Evolutionary conservation across 352 stramenopile genomes (phyloP), one percentile per base, ranked within the genome.

Genomic region (Phytophthora sp.): DNA sequence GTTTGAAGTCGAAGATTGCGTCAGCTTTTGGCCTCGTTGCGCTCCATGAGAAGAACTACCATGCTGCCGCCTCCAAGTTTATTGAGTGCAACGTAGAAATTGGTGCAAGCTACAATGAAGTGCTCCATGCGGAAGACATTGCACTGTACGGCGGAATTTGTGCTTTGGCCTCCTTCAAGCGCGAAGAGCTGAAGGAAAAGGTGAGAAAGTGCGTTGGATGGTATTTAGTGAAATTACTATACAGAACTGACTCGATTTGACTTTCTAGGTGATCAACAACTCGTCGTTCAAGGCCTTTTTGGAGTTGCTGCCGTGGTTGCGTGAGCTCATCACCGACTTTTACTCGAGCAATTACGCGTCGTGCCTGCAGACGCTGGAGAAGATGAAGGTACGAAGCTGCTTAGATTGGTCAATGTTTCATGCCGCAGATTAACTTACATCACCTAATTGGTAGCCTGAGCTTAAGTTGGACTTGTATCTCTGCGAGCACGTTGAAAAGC

Each of bases 251-350:
- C n/a, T n/a, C n/a, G n/a, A n/a, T n/a, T n/a, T n/a, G n/a, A n/a
- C n/a, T n/a, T n/a, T n/a, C n/a, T n/a, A 92, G 79, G 66, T 96
- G 44, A 91, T 97, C 65, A 89, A 96, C 62, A 94, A 94, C 42
- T 72, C 81, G 46, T 91, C 77, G 48, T 97, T 97, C 72, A 95
- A 96, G 56, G 77, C 84, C 1, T 96, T 96, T 46, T 55, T 97
- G 50, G 89, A 97, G 65, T 69, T 96, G 20, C 46, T 96, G 30
- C 90, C 90, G 3, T 92, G 83, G 76, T 55, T 97, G 23, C 88
- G 90, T 15, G 90, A 97, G 52, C 70, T 97, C 31, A 94, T 97
- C 50, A 83, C 74, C 11, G 90, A 94, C 35, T 97, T 97, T 41
- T 92, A 95, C 72, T 84, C 78, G 42, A 94, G 87, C 58, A 91